Conservation (phyloP, 108 stramenopile species). For the Seminavis robusta region DNA sequence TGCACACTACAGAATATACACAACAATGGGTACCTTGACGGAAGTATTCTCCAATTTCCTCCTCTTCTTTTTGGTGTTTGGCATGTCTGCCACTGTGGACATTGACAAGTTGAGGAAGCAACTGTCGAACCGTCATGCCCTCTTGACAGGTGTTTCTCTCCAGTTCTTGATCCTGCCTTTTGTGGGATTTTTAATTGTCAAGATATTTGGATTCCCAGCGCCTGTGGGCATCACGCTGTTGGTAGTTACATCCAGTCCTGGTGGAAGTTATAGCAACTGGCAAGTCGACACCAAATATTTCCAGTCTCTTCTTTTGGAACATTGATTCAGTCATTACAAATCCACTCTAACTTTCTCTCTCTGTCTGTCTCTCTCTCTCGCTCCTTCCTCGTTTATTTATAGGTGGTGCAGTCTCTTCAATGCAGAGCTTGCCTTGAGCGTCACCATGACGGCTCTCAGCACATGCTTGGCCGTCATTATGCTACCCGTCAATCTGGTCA, state of each 20-base stretch:
- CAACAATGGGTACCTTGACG: slow-evolving; percentile 9
- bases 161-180: slow-evolving; percentile 81
- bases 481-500: slow-evolving; percentile 80
- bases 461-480: slow-evolving; percentile 73
- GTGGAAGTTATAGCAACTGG: slow-evolving; percentile 82
- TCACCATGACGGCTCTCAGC: slow-evolving; percentile 91
- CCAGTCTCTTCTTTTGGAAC: too few relatives aligned
- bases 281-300: too few relatives aligned
- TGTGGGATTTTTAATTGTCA: slow-evolving; percentile 65
- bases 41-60: slow-evolving; percentile 44
- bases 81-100: slow-evolving; percentile 73
- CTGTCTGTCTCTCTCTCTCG: not conserved
- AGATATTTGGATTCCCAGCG: slow-evolving; percentile 39
- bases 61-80: slow-evolving; percentile 69
- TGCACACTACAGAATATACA: too few relatives aligned
- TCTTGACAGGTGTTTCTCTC: slow-evolving; percentile 40
- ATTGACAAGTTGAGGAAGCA: slow-evolving; percentile 37
- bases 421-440: slow-evolving; percentile 76
- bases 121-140: slow-evolving; percentile 46
- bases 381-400: not conserved
- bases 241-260: slow-evolving; percentile 72
- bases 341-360: too few relatives aligned
- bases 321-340: too few relatives aligned
- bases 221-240: slow-evolving; percentile 65
- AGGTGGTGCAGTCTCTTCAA: slow-evolving; percentile 68